A percentile compares a stretch with the other conserved stretches of the same genome.
phyloP scores from a whole-genome alignment of 1,139 yeast species.

The Chernovozyma aurita region DNA sequence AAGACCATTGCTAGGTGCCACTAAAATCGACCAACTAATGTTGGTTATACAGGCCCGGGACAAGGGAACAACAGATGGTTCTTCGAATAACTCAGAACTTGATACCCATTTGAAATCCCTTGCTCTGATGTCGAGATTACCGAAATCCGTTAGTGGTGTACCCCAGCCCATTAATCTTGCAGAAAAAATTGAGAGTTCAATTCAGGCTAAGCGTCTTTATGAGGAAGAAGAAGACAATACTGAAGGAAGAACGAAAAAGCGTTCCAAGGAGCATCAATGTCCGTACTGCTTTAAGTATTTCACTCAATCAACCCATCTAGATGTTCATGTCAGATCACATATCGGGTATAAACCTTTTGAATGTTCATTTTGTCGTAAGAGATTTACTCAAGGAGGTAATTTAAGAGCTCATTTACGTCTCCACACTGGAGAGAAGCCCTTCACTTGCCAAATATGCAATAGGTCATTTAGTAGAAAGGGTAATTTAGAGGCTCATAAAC shows the following conservation, averaged over 20 bases:
- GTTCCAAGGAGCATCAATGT: constrained; percentile 60
- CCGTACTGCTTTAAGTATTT: constrained; percentile 65
- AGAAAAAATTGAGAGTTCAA: constrained; percentile 66
- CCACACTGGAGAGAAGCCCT: constrained; percentile 92
- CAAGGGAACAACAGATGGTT: constrained; percentile 68
- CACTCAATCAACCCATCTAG: constrained; percentile 73
- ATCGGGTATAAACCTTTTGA: constrained; percentile 76
- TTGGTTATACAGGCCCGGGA: constrained; percentile 83
- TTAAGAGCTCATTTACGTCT: constrained; percentile 80
- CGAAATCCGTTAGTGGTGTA: constrained; percentile 23
- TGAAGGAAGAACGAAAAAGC: constrained; percentile 20
- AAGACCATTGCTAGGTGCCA: constrained; percentile 76
- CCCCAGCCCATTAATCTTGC: constrained; percentile 68
- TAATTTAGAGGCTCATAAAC: constrained; percentile 77
- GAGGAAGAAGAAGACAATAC: constrained; percentile 16
- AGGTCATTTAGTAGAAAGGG: constrained; percentile 84
- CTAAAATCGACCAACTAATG: constrained; percentile 87
- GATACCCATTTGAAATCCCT: constrained; percentile 8
- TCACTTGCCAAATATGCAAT: constrained; percentile 67
- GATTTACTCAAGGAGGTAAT: constrained; percentile 91
- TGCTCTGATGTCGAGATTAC: constrained; percentile 5
- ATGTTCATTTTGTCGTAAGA: constrained; percentile 73
- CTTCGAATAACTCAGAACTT: constrained; percentile 33
- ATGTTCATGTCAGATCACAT: constrained; percentile 74
- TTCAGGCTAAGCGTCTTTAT: constrained; percentile 14